Base-by-base conservation (phyloP, 2,329 filamentous ascomycete species). In the Thelonectria olida region DNA sequence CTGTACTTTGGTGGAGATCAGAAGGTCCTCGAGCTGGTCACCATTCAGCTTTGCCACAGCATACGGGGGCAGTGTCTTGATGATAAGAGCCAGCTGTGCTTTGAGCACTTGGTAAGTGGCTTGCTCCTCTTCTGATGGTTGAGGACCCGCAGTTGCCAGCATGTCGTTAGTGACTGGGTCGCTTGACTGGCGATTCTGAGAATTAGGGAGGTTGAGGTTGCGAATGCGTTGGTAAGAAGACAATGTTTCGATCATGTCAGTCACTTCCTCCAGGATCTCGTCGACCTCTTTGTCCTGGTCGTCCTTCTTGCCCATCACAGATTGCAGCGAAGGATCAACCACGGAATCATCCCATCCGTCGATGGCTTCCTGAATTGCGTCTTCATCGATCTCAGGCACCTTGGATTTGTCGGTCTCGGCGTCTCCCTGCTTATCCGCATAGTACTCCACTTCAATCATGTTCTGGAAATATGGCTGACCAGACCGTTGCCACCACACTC, bases 21-120 rank as follows among this genome's bases (percentile, higher is more conserved):
- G 90, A 48, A 97, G 81, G 59, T 93, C 91, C 27, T 90, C 90
- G n/a, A 97, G 79, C 74, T 93, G 91, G 73, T 96, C 91, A 9
- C 93, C 93, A 70, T 96, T 90, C 63, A 97, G 81, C 71, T 96
- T 95, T 6, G 93, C 90, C 22, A 97, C 91, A 1, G 91, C 92
- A 73, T 93, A 96, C 1, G 93, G 93, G 2, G 93, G 93, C 10
- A 97, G 79, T 38, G 85, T 88, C 66, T 90, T 85, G 62, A 97
- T 85, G 64, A 97, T 87, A 27, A 93, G 80, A 0, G 87, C 82
- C 19, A 97, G 81, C 72, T 94, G 92, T 4, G 89, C 85, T 73
- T 91, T 93, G 53, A 97, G 82, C 23, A 89, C 84, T 65, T 92
- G 84, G 73, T 96, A 97, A 0, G 85, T 86, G 13, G 79, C 74